Percentiles rank a stretch among this genome's conserved stretches.
phyloP scores from a whole-genome alignment of 2,329 filamentous ascomycete genomes.

The Fusarium keratoplasticum region DNA sequence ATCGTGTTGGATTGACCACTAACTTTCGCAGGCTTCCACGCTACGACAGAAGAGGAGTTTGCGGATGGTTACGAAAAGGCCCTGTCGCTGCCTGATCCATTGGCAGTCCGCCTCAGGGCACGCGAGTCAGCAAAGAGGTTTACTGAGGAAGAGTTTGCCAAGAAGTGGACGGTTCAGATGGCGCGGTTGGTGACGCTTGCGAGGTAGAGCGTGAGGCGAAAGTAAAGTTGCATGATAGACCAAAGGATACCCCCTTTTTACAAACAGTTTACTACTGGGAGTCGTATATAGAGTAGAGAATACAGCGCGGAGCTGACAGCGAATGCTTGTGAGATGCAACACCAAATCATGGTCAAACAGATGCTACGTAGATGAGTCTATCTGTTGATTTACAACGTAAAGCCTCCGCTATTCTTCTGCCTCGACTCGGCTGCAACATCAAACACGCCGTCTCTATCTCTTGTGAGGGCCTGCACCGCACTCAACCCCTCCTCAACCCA shows the following conservation, averaged over 20 bases:
- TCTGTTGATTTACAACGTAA: slow-evolving; percentile 54
- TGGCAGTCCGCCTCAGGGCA: slow-evolving; percentile 81
- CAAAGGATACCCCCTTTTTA: slow-evolving; percentile 51
- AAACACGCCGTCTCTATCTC: slow-evolving; percentile 74
- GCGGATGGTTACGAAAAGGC: slow-evolving; percentile 84
- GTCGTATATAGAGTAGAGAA: slow-evolving; percentile 25
- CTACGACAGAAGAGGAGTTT: slow-evolving; percentile 81
- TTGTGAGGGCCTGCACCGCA: slow-evolving; percentile 72
- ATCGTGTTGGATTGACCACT: neutral
- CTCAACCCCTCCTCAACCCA: slow-evolving; percentile 74
- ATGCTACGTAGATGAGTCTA: neutral
- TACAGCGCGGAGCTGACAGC: neutral
- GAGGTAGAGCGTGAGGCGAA: slow-evolving; percentile 35
- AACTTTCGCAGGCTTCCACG: slow-evolving; percentile 77
- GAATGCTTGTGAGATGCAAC: neutral
- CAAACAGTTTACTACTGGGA: slow-evolving; percentile 21
- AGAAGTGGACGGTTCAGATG: slow-evolving; percentile 82
- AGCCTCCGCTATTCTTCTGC: slow-evolving; percentile 76
- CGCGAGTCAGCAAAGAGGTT: slow-evolving; percentile 85
- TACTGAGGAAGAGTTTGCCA: slow-evolving; percentile 86
- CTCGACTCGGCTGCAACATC: slow-evolving; percentile 83
- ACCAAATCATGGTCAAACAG: neutral
- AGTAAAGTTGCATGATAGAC: slow-evolving; percentile 45
- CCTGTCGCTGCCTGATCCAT: slow-evolving; percentile 75
- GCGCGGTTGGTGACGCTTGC: slow-evolving; percentile 72